Percentiles rank a stretch among this genome's conserved stretches.
phyloP scores from a whole-genome alignment of 805 yeast species.

The Candida rishiriensis region DNA sequence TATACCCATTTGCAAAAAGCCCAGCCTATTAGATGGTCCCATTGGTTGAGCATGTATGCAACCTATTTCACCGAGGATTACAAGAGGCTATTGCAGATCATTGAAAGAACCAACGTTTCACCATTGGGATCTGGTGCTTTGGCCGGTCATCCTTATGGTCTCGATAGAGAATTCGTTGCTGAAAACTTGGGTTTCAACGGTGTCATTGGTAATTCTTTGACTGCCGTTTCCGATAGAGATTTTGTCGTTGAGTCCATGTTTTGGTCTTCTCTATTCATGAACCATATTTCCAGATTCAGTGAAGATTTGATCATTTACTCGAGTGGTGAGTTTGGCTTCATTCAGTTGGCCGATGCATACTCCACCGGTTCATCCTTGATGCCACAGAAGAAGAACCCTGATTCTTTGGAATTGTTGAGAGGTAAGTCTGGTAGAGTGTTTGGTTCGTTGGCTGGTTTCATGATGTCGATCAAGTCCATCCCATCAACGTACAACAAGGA shows the following conservation, averaged over 20 bases:
- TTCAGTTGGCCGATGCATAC: constrained; percentile 92
- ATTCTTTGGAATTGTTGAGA: constrained; percentile 87
- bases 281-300: constrained; percentile 88
- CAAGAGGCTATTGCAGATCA: constrained; percentile 75
- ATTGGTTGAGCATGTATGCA: constrained; percentile 92
- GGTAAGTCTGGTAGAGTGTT: constrained; percentile 98
- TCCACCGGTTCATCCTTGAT: constrained; percentile 97
- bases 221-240: constrained; percentile 98
- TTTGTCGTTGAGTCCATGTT: constrained; percentile 93
- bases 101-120: constrained; percentile 76
- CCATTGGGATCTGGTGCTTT: constrained; percentile 98
- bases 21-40: constrained; percentile 99
- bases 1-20: constrained; percentile 98
- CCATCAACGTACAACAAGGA: constrained; percentile 98
- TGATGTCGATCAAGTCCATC: constrained; percentile 94
- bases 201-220: constrained; percentile 89
- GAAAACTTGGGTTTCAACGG: constrained; percentile 72
- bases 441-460: constrained; percentile 90
- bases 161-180: constrained; percentile 89
- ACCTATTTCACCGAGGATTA: constrained; percentile 91
- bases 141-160: constrained; percentile 99
- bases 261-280: constrained; percentile 94
- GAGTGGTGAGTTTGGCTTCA: constrained; percentile 94
- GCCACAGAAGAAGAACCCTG: constrained; percentile 99
- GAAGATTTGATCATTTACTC: constrained; percentile 96